phyloP scores from a whole-genome alignment of 345 rosid genomes.

The Arabidopsis suecica region DNA sequence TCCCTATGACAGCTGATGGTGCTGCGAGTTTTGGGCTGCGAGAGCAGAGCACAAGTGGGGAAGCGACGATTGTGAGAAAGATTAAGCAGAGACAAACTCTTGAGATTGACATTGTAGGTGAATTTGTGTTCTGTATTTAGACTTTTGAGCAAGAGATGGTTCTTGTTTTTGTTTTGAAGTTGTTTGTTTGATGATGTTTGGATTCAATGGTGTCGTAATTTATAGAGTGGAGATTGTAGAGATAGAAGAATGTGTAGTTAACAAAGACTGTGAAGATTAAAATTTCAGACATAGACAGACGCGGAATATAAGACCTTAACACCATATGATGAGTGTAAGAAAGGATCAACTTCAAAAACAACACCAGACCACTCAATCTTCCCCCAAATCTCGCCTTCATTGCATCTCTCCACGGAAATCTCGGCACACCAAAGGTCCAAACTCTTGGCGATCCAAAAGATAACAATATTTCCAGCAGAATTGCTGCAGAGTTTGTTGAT shows the following conservation, averaged over 20 bases:
- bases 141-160: not conserved
- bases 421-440: constrained; percentile 23
- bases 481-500: not conserved
- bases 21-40: constrained; percentile 19
- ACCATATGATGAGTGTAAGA: not conserved
- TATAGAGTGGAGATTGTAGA: constrained; percentile 31
- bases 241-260: not conserved
- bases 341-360: constrained; percentile 16
- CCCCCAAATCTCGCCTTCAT: constrained; percentile 8
- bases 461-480: not conserved
- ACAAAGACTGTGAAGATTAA: no score
- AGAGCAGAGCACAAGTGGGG: constrained; percentile 36
- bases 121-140: not conserved
- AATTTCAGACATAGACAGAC: constrained; percentile 5
- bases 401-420: not conserved
- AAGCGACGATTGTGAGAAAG: constrained; percentile 29
- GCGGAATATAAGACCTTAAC: constrained; percentile 6
- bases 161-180: not conserved
- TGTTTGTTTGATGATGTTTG: constrained; percentile 34
- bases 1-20: constrained; percentile 28
- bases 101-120: constrained; percentile 39
- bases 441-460: constrained; percentile 1
- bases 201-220: constrained; percentile 29
- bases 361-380: not conserved
- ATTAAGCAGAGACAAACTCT: constrained; percentile 34